Conservation (phyloP, 768 basidiomycete species). For the Phanerochaete sordida region DNA sequence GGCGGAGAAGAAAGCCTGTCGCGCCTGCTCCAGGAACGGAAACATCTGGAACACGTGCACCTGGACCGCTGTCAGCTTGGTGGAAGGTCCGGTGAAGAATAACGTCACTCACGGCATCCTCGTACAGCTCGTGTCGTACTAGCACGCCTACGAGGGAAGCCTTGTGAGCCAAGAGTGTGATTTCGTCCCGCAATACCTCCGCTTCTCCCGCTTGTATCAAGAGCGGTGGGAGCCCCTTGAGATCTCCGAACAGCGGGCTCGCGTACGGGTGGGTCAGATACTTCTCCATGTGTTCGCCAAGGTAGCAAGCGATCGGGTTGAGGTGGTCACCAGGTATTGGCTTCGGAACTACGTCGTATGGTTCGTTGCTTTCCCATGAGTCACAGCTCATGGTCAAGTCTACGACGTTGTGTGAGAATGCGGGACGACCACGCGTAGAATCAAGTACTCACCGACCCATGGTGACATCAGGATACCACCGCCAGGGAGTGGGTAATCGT, state of each 20-base stretch:
- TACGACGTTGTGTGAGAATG: slow-evolving; percentile 24
- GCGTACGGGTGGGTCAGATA: slow-evolving; percentile 97
- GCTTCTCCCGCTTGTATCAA: slow-evolving; percentile 92
- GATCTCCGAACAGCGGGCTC: slow-evolving; percentile 90
- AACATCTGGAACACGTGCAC: slow-evolving; percentile 91
- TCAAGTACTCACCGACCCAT: slow-evolving; percentile 83
- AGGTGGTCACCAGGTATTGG: slow-evolving; percentile 77
- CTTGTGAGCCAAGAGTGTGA: slow-evolving; percentile 89
- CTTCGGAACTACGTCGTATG: slow-evolving; percentile 78
- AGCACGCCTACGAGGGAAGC: slow-evolving; percentile 83
- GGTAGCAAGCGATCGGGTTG: slow-evolving; percentile 91
- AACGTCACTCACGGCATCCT: slow-evolving; percentile 70
- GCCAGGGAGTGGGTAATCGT: slow-evolving; percentile 77
- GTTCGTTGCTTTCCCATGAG: slow-evolving; percentile 92
- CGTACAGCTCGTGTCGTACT: slow-evolving; percentile 84
- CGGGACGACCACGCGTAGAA: slow-evolving; percentile 7
- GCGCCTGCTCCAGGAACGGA: slow-evolving; percentile 67
- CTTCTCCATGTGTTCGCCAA: slow-evolving; percentile 74
- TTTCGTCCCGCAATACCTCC: slow-evolving; percentile 94
- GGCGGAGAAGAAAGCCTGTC: slow-evolving; percentile 68
- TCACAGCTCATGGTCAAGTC: slow-evolving; percentile 97
- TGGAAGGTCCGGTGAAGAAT: not conserved
- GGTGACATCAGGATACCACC: slow-evolving; percentile 89
- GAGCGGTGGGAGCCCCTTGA: slow-evolving; percentile 81
- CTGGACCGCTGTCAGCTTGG: slow-evolving; percentile 31